Evolutionary conservation across 768 basidiomycete species (phyloP).

Genomic region (Fibroporia radiculosa): DNA sequence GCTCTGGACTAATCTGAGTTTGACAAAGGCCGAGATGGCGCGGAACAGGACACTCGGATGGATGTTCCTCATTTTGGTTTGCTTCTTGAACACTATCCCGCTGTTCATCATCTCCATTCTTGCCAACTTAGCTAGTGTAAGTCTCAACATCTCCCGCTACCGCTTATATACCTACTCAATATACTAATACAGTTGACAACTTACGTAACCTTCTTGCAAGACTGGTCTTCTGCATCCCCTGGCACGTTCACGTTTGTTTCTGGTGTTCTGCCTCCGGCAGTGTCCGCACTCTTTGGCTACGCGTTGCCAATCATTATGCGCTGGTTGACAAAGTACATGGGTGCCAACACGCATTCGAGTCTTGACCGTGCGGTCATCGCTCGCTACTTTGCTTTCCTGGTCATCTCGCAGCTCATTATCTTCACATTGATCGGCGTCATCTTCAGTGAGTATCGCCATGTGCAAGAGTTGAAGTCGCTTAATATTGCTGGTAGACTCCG

Average conservation of each 20-base stretch:
- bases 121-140: slow-evolving; percentile 80
- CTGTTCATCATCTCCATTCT: slow-evolving; percentile 84
- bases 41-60: slow-evolving; percentile 73
- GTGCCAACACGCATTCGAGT: slow-evolving; percentile 60
- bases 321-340: slow-evolving; percentile 65
- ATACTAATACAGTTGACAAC: slow-evolving; percentile 38
- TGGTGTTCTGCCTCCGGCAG: slow-evolving; percentile 86
- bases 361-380: slow-evolving; percentile 89
- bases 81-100: slow-evolving; percentile 93
- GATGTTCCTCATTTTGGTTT: slow-evolving; percentile 65
- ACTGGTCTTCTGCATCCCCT: slow-evolving; percentile 59
- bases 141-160: slow-evolving; percentile 19
- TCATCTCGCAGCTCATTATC: slow-evolving; percentile 88
- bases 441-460: slow-evolving; percentile 50
- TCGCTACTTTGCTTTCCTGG: slow-evolving; percentile 89
- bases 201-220: slow-evolving; percentile 69
- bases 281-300: slow-evolving; percentile 85
- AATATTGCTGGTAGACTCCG: slow-evolving; percentile 25
- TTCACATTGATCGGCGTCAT: slow-evolving; percentile 90
- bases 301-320: slow-evolving; percentile 91
- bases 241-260: slow-evolving; percentile 76
- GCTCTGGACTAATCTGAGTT: slow-evolving; percentile 91
- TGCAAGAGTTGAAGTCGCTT: background rate
- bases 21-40: slow-evolving; percentile 54
- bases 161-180: slow-evolving; percentile 1